A percentile compares a stretch with the other conserved stretches of the same genome.
Evolutionary conservation across 2,329 filamentous ascomycete genomes (phyloP).

Genomic region (Pyrenochaeta sp.): DNA sequence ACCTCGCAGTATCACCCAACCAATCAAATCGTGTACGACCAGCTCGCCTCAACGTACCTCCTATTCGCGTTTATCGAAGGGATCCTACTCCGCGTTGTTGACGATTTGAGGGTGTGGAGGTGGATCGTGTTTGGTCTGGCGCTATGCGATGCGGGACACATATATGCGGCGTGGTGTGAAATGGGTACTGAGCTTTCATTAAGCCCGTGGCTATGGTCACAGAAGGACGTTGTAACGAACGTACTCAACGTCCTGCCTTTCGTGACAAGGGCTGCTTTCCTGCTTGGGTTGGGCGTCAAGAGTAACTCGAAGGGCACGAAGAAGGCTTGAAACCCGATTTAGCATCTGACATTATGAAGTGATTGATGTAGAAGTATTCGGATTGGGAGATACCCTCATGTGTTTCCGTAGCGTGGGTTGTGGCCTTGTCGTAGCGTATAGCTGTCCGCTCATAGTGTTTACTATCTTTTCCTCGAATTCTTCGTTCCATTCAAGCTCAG

Average conservation of each 20-base stretch:
- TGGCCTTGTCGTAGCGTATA: not conserved
- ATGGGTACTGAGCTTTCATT: slow-evolving; percentile 40
- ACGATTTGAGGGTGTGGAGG: slow-evolving; percentile 73
- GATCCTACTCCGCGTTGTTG: slow-evolving; percentile 73
- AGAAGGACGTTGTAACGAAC: slow-evolving; percentile 52
- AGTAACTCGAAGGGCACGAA: slow-evolving; percentile 23
- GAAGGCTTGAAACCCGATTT: not conserved
- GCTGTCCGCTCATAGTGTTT: not conserved
- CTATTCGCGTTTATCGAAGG: slow-evolving; percentile 81
- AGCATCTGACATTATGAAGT: not conserved
- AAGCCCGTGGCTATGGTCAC: slow-evolving; percentile 41
- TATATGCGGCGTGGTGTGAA: slow-evolving; percentile 57
- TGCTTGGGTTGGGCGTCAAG: slow-evolving; percentile 46
- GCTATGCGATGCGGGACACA: slow-evolving; percentile 77
- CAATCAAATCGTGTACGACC: slow-evolving; percentile 68
- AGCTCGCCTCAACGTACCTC: slow-evolving; percentile 79
- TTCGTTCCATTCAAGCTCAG: not conserved
- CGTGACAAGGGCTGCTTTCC: slow-evolving; percentile 46
- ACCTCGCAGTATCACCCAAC: slow-evolving; percentile 53
- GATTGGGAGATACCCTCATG: not conserved
- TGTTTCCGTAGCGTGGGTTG: not conserved
- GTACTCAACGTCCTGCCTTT: slow-evolving; percentile 43
- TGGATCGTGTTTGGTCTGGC: slow-evolving; percentile 72
- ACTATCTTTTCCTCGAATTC: not conserved
- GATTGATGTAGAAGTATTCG: not conserved